Percentiles rank a stretch among this genome's conserved stretches.
Conservation (phyloP, 768 basidiomycete genomes). For the Termitomyces sp. region DNA sequence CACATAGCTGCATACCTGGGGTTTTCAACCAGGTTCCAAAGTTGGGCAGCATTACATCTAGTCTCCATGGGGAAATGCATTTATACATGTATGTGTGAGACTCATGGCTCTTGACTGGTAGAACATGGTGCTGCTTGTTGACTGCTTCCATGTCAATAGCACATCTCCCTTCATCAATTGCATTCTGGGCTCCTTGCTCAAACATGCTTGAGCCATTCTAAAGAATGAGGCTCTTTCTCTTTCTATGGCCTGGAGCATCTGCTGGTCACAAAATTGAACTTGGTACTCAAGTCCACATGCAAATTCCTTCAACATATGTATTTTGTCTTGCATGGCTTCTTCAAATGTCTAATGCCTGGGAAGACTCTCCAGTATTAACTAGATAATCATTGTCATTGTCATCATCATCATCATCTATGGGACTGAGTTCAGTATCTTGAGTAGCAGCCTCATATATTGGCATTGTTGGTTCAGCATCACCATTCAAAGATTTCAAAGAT, state of each 20-base stretch:
- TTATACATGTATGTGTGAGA: too few species aligned
- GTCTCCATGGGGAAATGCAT: too few species aligned
- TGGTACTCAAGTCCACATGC: background rate
- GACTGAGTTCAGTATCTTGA: background rate
- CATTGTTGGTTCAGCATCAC: background rate
- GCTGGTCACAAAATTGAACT: background rate
- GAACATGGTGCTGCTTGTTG: background rate
- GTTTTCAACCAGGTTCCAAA: too few species aligned
- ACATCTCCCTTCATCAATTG: background rate
- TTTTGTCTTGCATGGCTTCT: background rate
- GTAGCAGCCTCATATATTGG: background rate
- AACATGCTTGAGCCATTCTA: background rate
- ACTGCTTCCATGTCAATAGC: background rate
- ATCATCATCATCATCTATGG: background rate
- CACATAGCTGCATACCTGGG: too few species aligned
- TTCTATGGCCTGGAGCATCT: background rate
- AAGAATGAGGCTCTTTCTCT: background rate
- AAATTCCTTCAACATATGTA: background rate
- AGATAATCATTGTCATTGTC: background rate
- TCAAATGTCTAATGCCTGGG: background rate
- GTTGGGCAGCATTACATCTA: too few species aligned
- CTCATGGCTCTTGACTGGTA: background rate
- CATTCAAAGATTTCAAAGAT: background rate
- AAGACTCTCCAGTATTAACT: background rate
- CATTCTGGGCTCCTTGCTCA: background rate